phyloP scores from a whole-genome alignment of 495 filamentous ascomycete species.

The Collariella sp. region DNA sequence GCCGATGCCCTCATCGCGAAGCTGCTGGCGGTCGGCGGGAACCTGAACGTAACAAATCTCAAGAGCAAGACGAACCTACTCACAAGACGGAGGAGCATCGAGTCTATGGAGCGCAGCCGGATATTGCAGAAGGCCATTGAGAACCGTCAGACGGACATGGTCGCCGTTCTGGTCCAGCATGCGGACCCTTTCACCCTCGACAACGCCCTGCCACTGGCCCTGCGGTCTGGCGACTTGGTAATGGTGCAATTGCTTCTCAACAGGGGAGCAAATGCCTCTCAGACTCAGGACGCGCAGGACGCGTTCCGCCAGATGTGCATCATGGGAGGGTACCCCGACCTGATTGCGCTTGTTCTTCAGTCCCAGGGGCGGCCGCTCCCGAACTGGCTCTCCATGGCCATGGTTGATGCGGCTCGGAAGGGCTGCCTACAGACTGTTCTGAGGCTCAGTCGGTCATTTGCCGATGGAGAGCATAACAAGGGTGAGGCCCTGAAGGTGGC shows the following conservation, averaged over 20 bases:
- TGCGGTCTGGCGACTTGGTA: slow-evolving; percentile 28
- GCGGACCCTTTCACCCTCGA: slow-evolving; percentile 36
- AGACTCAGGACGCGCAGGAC: slow-evolving; percentile 34
- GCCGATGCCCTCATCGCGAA: slow-evolving; percentile 41
- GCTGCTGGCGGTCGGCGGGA: slow-evolving; percentile 34
- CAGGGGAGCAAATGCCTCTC: slow-evolving; percentile 32
- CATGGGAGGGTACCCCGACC: slow-evolving; percentile 28
- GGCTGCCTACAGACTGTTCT: slow-evolving; percentile 38
- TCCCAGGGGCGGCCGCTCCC: slow-evolving; percentile 32
- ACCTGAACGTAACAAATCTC: slow-evolving; percentile 31
- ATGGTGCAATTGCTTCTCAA: slow-evolving; percentile 35
- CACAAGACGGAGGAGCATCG: slow-evolving; percentile 36
- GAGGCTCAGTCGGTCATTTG: slow-evolving; percentile 35
- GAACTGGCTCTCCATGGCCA: slow-evolving; percentile 30
- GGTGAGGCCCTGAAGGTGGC: slow-evolving; percentile 39
- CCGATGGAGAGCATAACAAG: slow-evolving; percentile 37
- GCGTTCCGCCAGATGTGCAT: slow-evolving; percentile 39
- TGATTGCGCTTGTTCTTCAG: slow-evolving; percentile 37
- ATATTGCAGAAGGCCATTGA: slow-evolving; percentile 38
- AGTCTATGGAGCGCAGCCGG: slow-evolving; percentile 34
- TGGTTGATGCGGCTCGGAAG: slow-evolving; percentile 38
- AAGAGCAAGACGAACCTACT: slow-evolving; percentile 36
- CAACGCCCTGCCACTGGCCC: slow-evolving; percentile 31
- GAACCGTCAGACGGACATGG: slow-evolving; percentile 40
- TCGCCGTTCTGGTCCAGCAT: slow-evolving; percentile 37